Evolutionary conservation across 257 asterid species (phyloP).

Genomic region (Primulina eburnea): DNA sequence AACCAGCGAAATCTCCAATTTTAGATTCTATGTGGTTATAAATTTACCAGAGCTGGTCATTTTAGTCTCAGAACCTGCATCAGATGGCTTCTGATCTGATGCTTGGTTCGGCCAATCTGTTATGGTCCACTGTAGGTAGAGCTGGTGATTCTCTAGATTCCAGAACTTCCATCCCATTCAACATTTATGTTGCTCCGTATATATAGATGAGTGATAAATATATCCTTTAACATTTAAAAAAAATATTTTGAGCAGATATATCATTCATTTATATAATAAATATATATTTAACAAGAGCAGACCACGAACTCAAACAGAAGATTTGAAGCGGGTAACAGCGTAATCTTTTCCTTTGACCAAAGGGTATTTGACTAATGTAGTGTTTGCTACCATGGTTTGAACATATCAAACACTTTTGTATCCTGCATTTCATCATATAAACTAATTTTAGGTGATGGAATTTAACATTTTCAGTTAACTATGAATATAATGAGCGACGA

Average conservation of each 20-base stretch:
- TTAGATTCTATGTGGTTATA: constrained; percentile 50
- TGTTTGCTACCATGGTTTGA: background rate
- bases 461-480: too few species aligned
- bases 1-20: constrained; percentile 30
- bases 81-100: constrained; percentile 30
- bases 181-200: background rate
- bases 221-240: too few species aligned
- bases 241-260: too few species aligned
- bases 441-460: too few species aligned
- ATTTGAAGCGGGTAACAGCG: too few species aligned
- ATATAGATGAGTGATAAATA: background rate
- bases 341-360: too few species aligned
- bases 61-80: constrained; percentile 34
- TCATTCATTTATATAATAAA: background rate
- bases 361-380: background rate
- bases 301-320: background rate
- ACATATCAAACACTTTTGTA: background rate
- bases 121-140: constrained; percentile 49
- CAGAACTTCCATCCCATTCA: background rate
- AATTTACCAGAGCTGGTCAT: constrained; percentile 36
- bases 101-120: constrained; percentile 44
- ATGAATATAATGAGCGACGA: background rate
- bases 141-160: constrained; percentile 22
- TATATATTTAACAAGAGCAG: background rate
- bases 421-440: background rate